These are phyloP conservation scores for Lactarius sanguifluus DNA, from an alignment of 768 basidiomycete species.

Conservation along the genomic window DNA sequence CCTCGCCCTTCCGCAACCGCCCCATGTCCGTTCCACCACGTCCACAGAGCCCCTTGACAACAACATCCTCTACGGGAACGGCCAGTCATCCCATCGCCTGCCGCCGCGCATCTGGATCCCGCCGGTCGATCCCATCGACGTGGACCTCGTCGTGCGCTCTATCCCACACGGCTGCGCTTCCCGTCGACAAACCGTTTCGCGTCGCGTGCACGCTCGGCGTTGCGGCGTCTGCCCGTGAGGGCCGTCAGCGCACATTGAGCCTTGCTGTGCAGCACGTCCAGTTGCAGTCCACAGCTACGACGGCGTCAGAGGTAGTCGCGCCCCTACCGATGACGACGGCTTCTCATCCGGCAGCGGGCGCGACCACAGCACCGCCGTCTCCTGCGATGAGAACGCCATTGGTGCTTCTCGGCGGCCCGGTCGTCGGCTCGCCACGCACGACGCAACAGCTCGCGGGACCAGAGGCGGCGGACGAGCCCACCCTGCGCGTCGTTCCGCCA, in stretches of 20 bases:
- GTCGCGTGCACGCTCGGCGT: slow-evolving; percentile 55
- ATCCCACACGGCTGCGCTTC: slow-evolving; percentile 46
- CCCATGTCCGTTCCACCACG: slow-evolving; percentile 30
- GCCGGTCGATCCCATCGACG: slow-evolving; percentile 47
- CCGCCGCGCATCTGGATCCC: slow-evolving; percentile 24
- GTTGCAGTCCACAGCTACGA: slow-evolving; percentile 39
- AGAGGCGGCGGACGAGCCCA: slow-evolving; percentile 6
- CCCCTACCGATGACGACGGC: neutral
- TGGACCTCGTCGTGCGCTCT: slow-evolving; percentile 54
- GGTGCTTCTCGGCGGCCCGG: slow-evolving; percentile 15
- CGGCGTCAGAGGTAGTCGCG: neutral
- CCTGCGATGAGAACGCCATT: neutral
- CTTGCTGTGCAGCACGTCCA: slow-evolving; percentile 69
- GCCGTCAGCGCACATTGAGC: slow-evolving; percentile 43
- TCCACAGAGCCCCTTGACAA: slow-evolving; percentile 38
- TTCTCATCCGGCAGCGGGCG: slow-evolving; percentile 3
- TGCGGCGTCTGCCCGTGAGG: slow-evolving; percentile 44
- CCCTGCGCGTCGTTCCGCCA: slow-evolving; percentile 10
- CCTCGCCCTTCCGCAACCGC: slow-evolving; percentile 44
- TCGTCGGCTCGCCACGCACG: slow-evolving; percentile 26
- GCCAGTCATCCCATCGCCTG: slow-evolving; percentile 28
- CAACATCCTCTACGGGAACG: slow-evolving; percentile 33
- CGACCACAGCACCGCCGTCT: slow-evolving; percentile 13
- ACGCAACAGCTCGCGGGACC: slow-evolving; percentile 3
- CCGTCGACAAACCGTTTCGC: slow-evolving; percentile 59